Evolutionary conservation across 1,139 yeast genomes (phyloP), one percentile per base, ranked within the genome.

Genomic region (Suhomyces atakaporum): DNA sequence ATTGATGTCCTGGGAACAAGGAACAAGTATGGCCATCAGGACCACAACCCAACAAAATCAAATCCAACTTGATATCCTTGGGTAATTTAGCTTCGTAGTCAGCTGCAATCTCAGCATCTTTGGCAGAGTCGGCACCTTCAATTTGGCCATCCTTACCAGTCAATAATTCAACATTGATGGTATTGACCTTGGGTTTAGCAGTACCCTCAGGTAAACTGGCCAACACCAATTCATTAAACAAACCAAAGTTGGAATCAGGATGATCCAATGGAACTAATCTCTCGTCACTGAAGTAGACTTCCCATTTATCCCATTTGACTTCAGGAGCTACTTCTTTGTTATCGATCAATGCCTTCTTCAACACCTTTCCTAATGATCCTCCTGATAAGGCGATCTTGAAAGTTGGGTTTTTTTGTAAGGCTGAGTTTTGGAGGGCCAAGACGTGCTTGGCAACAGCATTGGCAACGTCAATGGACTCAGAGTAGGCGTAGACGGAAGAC

Each of bases 251-350:
- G 36, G 88, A 81, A 53, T 83, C 89, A 3, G 78, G 75, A 29
- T 86, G 81, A 38, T 77, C 83, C 53, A 89, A 86, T 32, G 96
- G 95, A 31, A 92, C 98, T 45, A 92, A 70, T 60, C 98, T 79
- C 67, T 92, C 98, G 62, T 92, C 98, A 14, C 97, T 96, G 68
- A 92, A 90, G 62, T 87, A 92, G 40, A 92, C 79, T 56, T 92
- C 96, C 98, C 98, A 92, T 51, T 79, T 72, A 38, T 63, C 63
- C 89, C 89, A 83, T 50, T 79, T 47, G 24, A 81, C 74, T 38
- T 72, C 63, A 1, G 63, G 42, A 7, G 70, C 66, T 29, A 73
- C 57, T n/a, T 61, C 66, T 20, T 60, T 37, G 53, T 85, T 75
- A 44, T 78, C 80, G 39, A 87, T 72, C 45, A 90, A 72, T 2